phyloP scores from a whole-genome alignment of 2,329 filamentous ascomycete species.

The Teratosphaeria gauchensis region DNA sequence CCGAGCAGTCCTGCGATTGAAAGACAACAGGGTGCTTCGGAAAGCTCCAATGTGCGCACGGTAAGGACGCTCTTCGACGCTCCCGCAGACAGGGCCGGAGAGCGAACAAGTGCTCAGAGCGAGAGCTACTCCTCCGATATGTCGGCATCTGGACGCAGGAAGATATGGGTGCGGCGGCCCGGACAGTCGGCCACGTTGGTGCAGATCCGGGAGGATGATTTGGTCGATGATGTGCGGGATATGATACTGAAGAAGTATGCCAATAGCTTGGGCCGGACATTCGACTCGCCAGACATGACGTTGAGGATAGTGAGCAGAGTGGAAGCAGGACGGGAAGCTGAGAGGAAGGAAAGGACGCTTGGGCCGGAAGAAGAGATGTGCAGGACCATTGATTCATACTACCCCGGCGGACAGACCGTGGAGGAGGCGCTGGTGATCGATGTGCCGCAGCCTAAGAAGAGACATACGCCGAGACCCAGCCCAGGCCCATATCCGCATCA shows the following conservation, averaged over 20 bases:
- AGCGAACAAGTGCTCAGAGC: conserved; percentile 1
- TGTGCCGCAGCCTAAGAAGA: conserved; percentile 58
- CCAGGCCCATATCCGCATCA: conserved; percentile 47
- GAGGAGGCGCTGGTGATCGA: conserved; percentile 90
- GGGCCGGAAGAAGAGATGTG: conserved; percentile 80
- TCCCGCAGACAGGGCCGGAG: conserved; percentile 18
- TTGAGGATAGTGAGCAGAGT: conserved; percentile 64
- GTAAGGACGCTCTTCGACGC: conserved; percentile 47
- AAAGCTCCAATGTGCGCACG: conserved; percentile 30
- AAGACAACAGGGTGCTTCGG: conserved; percentile 1
- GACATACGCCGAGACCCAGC: conserved; percentile 67
- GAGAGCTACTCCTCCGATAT: conserved; percentile 13
- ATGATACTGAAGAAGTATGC: conserved; percentile 87
- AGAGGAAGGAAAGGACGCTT: conserved; percentile 53
- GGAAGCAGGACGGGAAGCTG: conserved; percentile 13
- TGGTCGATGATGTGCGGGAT: conserved; percentile 91
- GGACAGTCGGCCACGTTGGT: conserved; percentile 80
- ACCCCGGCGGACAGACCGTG: conserved; percentile 74
- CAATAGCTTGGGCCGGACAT: conserved; percentile 80
- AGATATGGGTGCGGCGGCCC: conserved; percentile 90
- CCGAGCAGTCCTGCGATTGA: neutral
- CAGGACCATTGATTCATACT: conserved; percentile 70
- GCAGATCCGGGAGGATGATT: conserved; percentile 72
- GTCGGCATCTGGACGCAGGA: conserved; percentile 46
- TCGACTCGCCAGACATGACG: conserved; percentile 82